Percentiles rank a stretch among this genome's conserved stretches.
phyloP scores from a whole-genome alignment of 1,284 basidiomycete species.

The Sanghuangporus weigelae region DNA sequence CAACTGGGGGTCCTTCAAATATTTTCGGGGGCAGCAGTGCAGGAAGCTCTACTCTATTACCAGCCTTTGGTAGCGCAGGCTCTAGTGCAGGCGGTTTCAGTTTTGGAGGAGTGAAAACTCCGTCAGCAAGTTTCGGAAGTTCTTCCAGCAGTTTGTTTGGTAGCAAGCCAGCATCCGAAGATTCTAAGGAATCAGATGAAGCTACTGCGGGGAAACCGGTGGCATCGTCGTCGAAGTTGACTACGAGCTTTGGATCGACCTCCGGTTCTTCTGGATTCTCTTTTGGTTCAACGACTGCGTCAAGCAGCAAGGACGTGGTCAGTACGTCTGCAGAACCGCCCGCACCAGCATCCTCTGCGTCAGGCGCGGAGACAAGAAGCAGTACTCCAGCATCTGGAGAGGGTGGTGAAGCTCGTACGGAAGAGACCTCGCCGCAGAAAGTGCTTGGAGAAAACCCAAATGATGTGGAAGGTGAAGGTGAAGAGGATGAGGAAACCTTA shows the following conservation, averaged over 20 bases:
- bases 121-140: slow-evolving; percentile 35
- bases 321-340: not conserved
- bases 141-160: slow-evolving; percentile 34
- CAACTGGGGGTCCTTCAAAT: slow-evolving; percentile 1
- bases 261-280: not conserved
- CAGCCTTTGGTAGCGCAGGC: slow-evolving; percentile 5
- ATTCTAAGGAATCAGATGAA: slow-evolving; percentile 20
- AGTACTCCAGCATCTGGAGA: slow-evolving; percentile 20
- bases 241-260: not conserved
- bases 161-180: slow-evolving; percentile 31
- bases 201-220: slow-evolving; percentile 15
- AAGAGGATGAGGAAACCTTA: slow-evolving; percentile 75
- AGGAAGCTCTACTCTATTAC: not conserved
- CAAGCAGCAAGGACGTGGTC: not conserved
- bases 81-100: not conserved
- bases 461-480: slow-evolving; percentile 71
- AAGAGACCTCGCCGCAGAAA: slow-evolving; percentile 20
- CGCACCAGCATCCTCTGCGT: not conserved
- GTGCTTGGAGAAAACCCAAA: slow-evolving; percentile 37
- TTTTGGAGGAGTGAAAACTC: slow-evolving; percentile 1
- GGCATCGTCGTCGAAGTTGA: not conserved
- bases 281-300: not conserved
- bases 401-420: slow-evolving; percentile 17
- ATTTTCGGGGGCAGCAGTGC: not conserved
- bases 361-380: slow-evolving; percentile 8